A percentile compares a stretch with the other conserved stretches of the same genome.
These are phyloP conservation scores for Ilex aquifolium DNA, from an alignment of 257 asterid genomes.

Conservation along the genomic window DNA sequence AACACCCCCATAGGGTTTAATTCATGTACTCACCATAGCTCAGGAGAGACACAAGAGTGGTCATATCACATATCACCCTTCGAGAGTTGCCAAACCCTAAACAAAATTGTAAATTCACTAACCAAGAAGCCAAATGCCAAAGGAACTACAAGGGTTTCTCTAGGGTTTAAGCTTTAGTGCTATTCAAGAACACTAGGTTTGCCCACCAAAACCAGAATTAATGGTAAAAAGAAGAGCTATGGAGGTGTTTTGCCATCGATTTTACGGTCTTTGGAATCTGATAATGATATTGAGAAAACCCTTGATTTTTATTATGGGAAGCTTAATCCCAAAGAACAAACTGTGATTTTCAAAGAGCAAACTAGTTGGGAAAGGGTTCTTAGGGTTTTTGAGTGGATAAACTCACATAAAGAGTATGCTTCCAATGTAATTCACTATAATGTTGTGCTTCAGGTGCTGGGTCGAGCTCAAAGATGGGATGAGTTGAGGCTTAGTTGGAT, in stretches of 20 bases:
- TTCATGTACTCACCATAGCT: slow-evolving; percentile 12
- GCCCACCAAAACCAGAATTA: slow-evolving; percentile 27
- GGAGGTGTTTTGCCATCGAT: slow-evolving; percentile 69
- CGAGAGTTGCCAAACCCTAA: slow-evolving; percentile 7
- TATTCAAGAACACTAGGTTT: slow-evolving; percentile 38
- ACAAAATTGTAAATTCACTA: slow-evolving; percentile 12
- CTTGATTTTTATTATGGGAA: slow-evolving; percentile 55
- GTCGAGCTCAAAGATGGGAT: slow-evolving; percentile 85
- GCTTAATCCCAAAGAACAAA: slow-evolving; percentile 74
- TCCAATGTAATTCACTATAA: slow-evolving; percentile 92
- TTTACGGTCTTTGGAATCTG: slow-evolving; percentile 52
- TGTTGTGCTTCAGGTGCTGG: slow-evolving; percentile 72
- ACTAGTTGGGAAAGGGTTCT: slow-evolving; percentile 67
- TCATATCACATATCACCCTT: neutral
- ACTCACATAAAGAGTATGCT: slow-evolving; percentile 59
- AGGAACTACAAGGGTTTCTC: slow-evolving; percentile 25
- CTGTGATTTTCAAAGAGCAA: slow-evolving; percentile 87
- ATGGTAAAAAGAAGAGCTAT: slow-evolving; percentile 44
- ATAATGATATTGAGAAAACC: slow-evolving; percentile 49
- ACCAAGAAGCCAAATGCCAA: slow-evolving; percentile 25
- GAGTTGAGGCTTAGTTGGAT: slow-evolving; percentile 94
- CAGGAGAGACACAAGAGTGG: neutral
- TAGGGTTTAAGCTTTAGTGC: slow-evolving; percentile 50
- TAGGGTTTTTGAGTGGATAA: slow-evolving; percentile 83
- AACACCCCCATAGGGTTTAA: slow-evolving; percentile 24